Base-by-base conservation (phyloP, 169 alveolate genomes). In the Plasmodium blacklocki region DNA sequence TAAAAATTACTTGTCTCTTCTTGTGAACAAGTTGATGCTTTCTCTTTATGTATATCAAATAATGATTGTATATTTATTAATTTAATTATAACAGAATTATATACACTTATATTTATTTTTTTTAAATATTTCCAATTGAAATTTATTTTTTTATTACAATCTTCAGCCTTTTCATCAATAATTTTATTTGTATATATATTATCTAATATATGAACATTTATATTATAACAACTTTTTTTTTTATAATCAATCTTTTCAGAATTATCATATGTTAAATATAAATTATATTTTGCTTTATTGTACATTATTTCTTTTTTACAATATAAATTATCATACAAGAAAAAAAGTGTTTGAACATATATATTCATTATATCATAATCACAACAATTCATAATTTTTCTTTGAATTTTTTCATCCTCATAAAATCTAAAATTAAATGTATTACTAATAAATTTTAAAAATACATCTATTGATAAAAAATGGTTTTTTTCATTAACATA, bases 71-170 rank as follows among this genome's bases (percentile, higher is more conserved):
- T 15, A 54, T 74, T 60, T 45, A 32, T 54, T 18, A 74, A 19
- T 7, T 32, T 45, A 9, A 74, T 74, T 71, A 15, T 9, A 19
- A 59, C 67, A 45, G 45, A 26, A 29, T 2, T 60, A 60, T 60
- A 60, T 18, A 5, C 18, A 56, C 7, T 18, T 23, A 8, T 7
- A 62, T 62, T 43, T 23, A 62, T n/a, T 50, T 50, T 21, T 50
- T 68, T 47, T 68, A 68, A 45, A 11, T 43, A 45, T n/a, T 68
- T 59, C 75, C 75, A 32, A 45, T 45, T 45, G 5, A n/a, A 39
- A 43, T 43, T 14, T 68, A 68, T 1, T 7, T 29, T 15, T 8
- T 21, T 6, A 62, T 62, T 62, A 21, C n/a, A 6, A 62, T 67
- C 60, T 3, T 39, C 47, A 7, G 6, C 29, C 3, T 14, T 64